Evolutionary conservation across 106 monocot genomes (phyloP), one percentile per base, ranked within the genome.

Genomic region (Apostasia ramifera): DNA sequence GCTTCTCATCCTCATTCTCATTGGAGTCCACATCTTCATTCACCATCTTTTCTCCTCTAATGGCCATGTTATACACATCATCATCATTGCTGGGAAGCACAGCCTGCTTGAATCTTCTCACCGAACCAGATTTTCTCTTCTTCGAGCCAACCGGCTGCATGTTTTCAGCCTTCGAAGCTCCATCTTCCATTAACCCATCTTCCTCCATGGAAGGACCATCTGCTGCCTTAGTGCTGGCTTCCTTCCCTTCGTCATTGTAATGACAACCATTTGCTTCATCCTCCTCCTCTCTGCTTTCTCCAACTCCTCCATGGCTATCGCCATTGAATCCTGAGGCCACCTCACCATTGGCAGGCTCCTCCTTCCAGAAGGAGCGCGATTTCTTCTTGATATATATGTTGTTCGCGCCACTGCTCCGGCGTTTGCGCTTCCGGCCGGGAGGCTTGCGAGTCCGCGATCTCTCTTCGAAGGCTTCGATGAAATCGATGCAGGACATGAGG

Each of bases 41-140:
- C 8, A 68, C 78, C 14, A 60, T 45, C 55, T 74, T 84, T 26
- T 82, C 87, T 50, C 50, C 66, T 53, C 46, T 75, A 12, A 50
- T 70, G 73, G 50, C 50, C 50, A 45, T 53, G 38, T 37, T 59
- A 9, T 57, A 68, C 4, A 12, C 63, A 2, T 66, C 49, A 40
- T 73, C 70, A 14, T 65, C 66, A 26, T 40, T 8, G 4, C 3
- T 39, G 40, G 45, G 61, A 1, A n/a, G 38, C 3, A 59, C 10
- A 41, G 71, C 81, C 60, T 70, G 72, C 78, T 85, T 77, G 62
- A 98, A 93, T 75, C 97, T 87, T 52, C 76, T 84, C 8, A 98
- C 89, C 46, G 69, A 71, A n/a, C 85, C 86, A 45, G 92, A 93
- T 70, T 98, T 98, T 73, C 97, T 83, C 81, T 78, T 98, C 77